Evolutionary conservation across 176 grass and related monocot genomes (phyloP).

Genomic region (Raddia guianensis): DNA sequence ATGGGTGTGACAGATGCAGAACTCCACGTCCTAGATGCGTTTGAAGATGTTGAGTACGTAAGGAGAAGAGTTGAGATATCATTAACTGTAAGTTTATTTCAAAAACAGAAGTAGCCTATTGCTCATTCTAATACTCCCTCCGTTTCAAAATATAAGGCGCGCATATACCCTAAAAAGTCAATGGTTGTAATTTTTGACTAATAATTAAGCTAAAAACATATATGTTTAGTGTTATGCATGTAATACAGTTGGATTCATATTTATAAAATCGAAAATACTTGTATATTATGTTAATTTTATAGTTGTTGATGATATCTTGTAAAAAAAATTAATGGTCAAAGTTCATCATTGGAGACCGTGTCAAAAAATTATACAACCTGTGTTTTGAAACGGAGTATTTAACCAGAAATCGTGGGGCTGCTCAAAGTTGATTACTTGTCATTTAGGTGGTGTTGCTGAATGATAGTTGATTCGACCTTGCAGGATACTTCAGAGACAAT

Average conservation of each 20-base stretch:
- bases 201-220: no score
- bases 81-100: constrained; percentile 57
- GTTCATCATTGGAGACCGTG: no score
- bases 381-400: neutral
- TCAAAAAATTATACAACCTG: no score
- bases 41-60: constrained; percentile 86
- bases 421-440: neutral
- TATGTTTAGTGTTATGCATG: no score
- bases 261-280: no score
- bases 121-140: neutral
- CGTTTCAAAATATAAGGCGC: no score
- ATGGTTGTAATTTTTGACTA: no score
- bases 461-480: constrained; percentile 19
- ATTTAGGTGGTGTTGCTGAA: constrained; percentile 23
- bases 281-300: no score
- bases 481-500: constrained; percentile 71
- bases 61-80: constrained; percentile 81
- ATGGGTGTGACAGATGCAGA: constrained; percentile 69
- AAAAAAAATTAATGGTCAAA: no score
- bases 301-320: no score
- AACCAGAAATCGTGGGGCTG: neutral
- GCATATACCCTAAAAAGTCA: no score
- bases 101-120: neutral
- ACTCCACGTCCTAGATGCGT: constrained; percentile 68
- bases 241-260: no score